Conservation (phyloP, 306 rosid genomes). For the Ceratonia siliqua region DNA sequence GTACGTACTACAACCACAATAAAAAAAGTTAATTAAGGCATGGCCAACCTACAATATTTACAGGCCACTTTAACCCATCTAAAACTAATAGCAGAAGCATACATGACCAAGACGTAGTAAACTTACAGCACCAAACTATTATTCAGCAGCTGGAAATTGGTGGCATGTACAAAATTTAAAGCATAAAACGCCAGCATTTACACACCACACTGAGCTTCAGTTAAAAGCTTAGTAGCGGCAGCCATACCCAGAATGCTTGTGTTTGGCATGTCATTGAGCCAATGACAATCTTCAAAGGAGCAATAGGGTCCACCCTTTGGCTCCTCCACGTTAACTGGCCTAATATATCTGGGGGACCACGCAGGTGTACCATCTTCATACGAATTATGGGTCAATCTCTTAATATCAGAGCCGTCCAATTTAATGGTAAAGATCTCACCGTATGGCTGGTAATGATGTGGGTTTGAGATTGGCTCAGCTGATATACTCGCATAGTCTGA, state of each 20-base stretch:
- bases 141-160: not conserved
- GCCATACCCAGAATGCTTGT: not conserved
- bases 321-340: constrained; percentile 48
- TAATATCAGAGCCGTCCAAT: constrained; percentile 69
- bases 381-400: constrained; percentile 72
- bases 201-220: constrained; percentile 40
- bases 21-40: too few relatives aligned
- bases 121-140: not conserved
- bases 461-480: constrained; percentile 85
- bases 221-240: not conserved
- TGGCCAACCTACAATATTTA: not conserved
- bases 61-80: not conserved
- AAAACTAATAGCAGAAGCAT: not conserved
- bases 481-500: constrained; percentile 76
- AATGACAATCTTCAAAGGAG: constrained; percentile 66
- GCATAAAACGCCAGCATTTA: not conserved
- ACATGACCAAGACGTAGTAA: not conserved
- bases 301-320: constrained; percentile 51
- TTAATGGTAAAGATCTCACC: constrained; percentile 74
- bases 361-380: constrained; percentile 86
- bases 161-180: not conserved
- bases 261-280: constrained; percentile 58
- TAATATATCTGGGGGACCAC: constrained; percentile 60
- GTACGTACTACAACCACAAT: too few relatives aligned
- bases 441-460: constrained; percentile 79